Evolutionary conservation across 2,329 filamentous ascomycete genomes (phyloP).

Genomic region (Malbranchea cinnamomea): DNA sequence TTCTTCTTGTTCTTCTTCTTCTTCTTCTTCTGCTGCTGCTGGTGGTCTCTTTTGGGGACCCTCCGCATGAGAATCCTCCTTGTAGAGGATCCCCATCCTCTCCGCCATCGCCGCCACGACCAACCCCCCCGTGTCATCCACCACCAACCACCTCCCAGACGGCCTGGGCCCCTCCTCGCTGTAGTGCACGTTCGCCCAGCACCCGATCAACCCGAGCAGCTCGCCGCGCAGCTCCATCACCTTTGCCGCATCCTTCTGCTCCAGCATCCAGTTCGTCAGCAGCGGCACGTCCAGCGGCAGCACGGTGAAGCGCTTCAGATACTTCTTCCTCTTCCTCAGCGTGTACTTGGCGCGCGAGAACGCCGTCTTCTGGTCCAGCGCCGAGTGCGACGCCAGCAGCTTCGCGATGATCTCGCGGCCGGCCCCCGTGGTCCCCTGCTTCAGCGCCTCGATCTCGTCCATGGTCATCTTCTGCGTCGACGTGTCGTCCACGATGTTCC

Average conservation of each 20-base stretch:
- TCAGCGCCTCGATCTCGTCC: constrained; percentile 56
- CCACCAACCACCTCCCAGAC: constrained; percentile 59
- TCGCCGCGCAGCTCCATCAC: constrained; percentile 82
- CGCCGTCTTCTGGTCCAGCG: constrained; percentile 81
- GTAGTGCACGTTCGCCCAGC: constrained; percentile 82
- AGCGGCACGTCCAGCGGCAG: constrained; percentile 67
- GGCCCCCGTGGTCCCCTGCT: constrained; percentile 57
- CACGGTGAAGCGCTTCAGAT: constrained; percentile 73
- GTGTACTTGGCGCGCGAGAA: constrained; percentile 96
- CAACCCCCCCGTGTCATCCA: constrained; percentile 77
- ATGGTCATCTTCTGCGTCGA: constrained; percentile 60
- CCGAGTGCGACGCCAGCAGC: constrained; percentile 75
- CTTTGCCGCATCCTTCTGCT: constrained; percentile 64
- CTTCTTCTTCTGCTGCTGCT: constrained; percentile 6
- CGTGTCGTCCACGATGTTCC: constrained; percentile 46
- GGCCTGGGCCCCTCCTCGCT: constrained; percentile 27
- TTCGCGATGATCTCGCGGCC: constrained; percentile 88
- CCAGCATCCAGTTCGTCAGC: constrained; percentile 61
- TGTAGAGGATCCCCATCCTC: constrained; percentile 72
- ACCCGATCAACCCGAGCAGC: constrained; percentile 62
- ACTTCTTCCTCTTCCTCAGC: constrained; percentile 84
- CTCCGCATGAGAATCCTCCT: constrained; percentile 21
- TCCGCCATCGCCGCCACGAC: constrained; percentile 75
- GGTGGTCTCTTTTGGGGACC: constrained; percentile 6
- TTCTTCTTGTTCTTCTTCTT: constrained; percentile 3